Conservation (phyloP, 306 rosid genomes). For the Quercus engelmannii region DNA sequence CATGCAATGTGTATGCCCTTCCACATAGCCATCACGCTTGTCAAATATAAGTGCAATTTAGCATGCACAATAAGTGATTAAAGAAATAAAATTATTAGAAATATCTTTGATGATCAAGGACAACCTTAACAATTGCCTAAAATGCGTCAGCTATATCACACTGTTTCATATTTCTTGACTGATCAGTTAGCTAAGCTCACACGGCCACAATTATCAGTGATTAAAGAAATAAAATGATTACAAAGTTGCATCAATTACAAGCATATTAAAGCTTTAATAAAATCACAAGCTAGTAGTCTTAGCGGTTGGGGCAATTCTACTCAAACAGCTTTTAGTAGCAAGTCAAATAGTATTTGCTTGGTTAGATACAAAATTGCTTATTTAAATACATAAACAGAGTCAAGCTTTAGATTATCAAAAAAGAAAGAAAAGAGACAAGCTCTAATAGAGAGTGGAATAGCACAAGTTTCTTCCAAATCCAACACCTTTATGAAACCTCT, state of each 20-base stretch:
- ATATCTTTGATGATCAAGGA: conserved; percentile 9
- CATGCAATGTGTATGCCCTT: no score
- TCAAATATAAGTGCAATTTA: no score
- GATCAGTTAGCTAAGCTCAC: conserved; percentile 37
- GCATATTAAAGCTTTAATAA: conserved; percentile 41
- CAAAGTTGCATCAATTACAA: conserved; percentile 41
- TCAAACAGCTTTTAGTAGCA: conserved; percentile 27
- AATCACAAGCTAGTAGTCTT: conserved; percentile 35
- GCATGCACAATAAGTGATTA: no score
- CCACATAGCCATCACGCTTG: no score
- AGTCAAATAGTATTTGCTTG: not conserved
- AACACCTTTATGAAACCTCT: not conserved
- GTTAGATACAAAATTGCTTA: not conserved
- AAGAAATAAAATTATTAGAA: no score
- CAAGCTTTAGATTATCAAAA: not conserved
- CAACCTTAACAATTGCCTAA: not conserved
- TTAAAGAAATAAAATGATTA: conserved; percentile 35
- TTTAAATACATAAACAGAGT: not conserved
- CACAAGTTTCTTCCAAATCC: not conserved
- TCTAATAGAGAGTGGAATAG: not conserved
- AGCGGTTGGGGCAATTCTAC: conserved; percentile 33
- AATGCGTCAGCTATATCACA: conserved; percentile 6
- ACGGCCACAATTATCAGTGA: conserved; percentile 36
- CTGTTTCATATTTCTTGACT: conserved; percentile 28
- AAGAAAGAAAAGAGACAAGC: not conserved